Percentiles rank a stretch among this genome's conserved stretches.
Conservation (phyloP, 2,329 filamentous ascomycete species). For the Colletotrichum sp. region DNA sequence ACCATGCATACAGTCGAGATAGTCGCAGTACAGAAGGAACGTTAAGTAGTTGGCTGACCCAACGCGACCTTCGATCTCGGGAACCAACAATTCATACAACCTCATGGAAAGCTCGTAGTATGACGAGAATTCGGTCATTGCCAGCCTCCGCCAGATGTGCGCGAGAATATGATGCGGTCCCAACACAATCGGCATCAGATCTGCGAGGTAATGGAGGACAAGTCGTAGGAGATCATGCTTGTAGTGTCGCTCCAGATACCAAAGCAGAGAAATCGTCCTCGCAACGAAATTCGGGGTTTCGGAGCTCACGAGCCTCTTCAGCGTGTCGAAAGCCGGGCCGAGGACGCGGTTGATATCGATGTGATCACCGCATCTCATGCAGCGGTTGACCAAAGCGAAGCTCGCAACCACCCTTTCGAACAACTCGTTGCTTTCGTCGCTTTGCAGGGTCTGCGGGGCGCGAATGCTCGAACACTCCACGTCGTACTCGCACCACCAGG, state of each 20-base stretch:
- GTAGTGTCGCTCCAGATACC: constrained; percentile 38
- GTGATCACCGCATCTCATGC: constrained; percentile 35
- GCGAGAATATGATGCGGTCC: constrained; percentile 33
- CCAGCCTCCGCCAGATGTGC: constrained; percentile 34
- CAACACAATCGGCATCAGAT: constrained; percentile 33
- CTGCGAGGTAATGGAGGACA: constrained; percentile 35
- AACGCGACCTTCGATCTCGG: constrained; percentile 33
- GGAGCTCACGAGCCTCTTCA: constrained; percentile 35
- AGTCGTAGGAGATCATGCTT: constrained; percentile 35
- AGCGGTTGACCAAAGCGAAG: constrained; percentile 37
- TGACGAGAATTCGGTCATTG: constrained; percentile 34
- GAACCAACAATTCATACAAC: constrained; percentile 34
- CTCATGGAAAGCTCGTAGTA: constrained; percentile 36
- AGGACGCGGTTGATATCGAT: constrained; percentile 35
- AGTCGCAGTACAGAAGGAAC: constrained; percentile 37
- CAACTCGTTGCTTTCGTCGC: constrained; percentile 33
- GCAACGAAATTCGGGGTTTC: constrained; percentile 38
- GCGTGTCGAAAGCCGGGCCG: constrained; percentile 37
- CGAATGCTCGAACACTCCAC: constrained; percentile 28
- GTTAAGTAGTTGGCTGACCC: constrained; percentile 37
- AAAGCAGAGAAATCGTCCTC: constrained; percentile 37
- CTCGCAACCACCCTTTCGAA: constrained; percentile 39
- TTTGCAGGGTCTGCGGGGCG: constrained; percentile 23
- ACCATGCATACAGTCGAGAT: constrained; percentile 37
- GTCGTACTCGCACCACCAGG: constrained; percentile 36